Base-by-base conservation (phyloP, 2,329 filamentous ascomycete genomes). In the Fusarium illudens region DNA sequence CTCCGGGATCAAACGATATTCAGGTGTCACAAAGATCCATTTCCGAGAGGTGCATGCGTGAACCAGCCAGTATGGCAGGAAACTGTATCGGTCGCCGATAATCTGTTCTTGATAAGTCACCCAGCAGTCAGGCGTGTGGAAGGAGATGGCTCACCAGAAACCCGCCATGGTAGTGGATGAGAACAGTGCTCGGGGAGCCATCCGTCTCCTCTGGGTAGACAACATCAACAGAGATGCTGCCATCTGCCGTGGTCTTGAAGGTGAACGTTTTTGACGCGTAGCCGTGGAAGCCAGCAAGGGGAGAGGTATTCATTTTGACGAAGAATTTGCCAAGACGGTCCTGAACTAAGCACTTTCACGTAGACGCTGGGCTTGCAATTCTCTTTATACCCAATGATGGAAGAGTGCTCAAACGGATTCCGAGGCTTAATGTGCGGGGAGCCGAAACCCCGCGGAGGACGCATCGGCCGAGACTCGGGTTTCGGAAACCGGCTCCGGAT, bases 1-100 rank as follows among this genome's bases (percentile, higher is more conserved):
- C 4, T 73, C 71, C 2, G 71, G 71, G 2, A 73, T 30, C 19
- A 73, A 53, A 0, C 71, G 71, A 17, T 73, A 73, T 27, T 73
- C 71, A 2, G 71, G 71, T 1, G 61, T 70, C 1, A 73, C 66
- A 4, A 73, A 73, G 22, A 71, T 62, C 71, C 71, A 73, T 56
- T 62, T 73, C 8, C 71, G 64, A 30, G 66, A 56, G 8, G 48
- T 55, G 3, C 49, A 61, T 2, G 61, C 64, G 13, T 73, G 62
- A 22, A 73, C 17, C 3, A 70, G 64, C 71, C 71, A 73, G 36
- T 61, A 46, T 2, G 71, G 71, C 11, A 68, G 8, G 9, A 67
- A 73, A 3, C 71, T 68, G 13, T 70, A 64, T 34, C 71, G 60
- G 6, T 73, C 71, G 3, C 71, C 71, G 1, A 73, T 46, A 17